A percentile compares a stretch with the other conserved stretches of the same genome.
phyloP scores from a whole-genome alignment of 176 grass and related monocot species.

The Miscanthus lutarioriparius region DNA sequence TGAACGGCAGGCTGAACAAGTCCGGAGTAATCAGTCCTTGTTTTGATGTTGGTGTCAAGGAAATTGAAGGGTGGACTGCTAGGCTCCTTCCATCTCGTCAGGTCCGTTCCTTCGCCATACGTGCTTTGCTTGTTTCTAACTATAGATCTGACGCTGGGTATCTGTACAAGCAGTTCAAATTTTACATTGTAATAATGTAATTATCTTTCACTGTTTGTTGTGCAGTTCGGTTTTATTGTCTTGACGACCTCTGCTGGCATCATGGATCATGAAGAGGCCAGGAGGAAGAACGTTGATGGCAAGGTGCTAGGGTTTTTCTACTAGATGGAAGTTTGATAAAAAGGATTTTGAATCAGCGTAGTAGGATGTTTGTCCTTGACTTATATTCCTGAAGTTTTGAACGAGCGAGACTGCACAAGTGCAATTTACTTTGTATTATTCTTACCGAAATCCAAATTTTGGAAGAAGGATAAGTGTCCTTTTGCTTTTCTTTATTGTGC shows the following conservation, averaged over 20 bases:
- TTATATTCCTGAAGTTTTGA: background rate
- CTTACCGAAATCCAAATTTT: background rate
- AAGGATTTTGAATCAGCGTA: background rate
- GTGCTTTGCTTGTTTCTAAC: background rate
- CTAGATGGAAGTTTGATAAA: background rate
- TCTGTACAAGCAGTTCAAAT: background rate
- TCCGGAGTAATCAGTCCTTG: slow-evolving; percentile 23
- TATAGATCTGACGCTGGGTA: background rate
- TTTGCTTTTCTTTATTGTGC: background rate
- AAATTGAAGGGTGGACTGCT: slow-evolving; percentile 52
- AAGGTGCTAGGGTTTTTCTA: slow-evolving; percentile 14
- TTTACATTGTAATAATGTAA: background rate
- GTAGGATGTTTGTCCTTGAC: background rate
- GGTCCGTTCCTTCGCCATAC: background rate
- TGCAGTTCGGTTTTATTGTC: slow-evolving; percentile 22
- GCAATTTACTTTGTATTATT: background rate
- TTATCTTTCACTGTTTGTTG: background rate
- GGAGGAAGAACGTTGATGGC: slow-evolving; percentile 24
- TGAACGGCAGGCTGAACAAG: slow-evolving; percentile 22
- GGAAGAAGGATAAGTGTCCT: background rate
- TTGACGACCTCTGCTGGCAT: slow-evolving; percentile 20
- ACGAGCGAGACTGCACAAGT: background rate
- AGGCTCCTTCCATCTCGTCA: slow-evolving; percentile 26
- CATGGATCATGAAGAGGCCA: slow-evolving; percentile 27
- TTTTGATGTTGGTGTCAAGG: slow-evolving; percentile 31